Evolutionary conservation across 805 yeast species (phyloP), one percentile per base, ranked within the genome.

Genomic region (Starmerella vaccinii): DNA sequence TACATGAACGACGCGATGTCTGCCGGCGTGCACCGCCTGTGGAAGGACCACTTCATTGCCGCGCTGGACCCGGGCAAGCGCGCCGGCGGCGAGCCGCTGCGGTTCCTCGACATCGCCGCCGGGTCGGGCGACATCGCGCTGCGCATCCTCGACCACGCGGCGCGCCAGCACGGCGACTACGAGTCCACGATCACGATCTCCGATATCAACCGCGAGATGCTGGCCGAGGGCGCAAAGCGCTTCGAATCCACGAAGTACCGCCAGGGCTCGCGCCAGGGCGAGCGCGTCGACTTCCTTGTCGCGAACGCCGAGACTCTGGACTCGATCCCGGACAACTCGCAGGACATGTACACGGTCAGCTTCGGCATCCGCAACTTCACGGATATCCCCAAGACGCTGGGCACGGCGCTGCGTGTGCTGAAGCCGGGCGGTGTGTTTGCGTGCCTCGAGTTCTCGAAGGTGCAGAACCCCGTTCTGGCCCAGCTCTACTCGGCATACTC

Each of bases 121-220:
- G 98, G 98, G 22, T 87, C 97, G 10, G 98, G 98, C 43, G 98
- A 92, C 64, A 90, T 92, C 68, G 98, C 98, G 1, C 87, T 87
- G 68, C 94, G 98, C 2, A 75, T 92, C 56, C 72, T 92, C 55
- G 95, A 88, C 61, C 95, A 92, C 68, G 97, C 97, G 9, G 80
- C 82, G 56, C 68, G 72, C 35, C 77, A 80, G 55, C 86, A 80
- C 63, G 81, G 83, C 51, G 98, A 92, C 68, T 74, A 68, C 34
- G 71, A 73, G 54, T 78, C 87, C 30, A 78, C 81, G 23, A 92
- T 92, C 92, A 86, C 89, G 8, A 78, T 92, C 45, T 94, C 87
- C 4, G 98, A 92, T 68, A 92, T 92, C 68, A 92, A 92, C 65
- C 80, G 95, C 4, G 97, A 92, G 65, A 92, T 92, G 98, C 76